Evolutionary conservation across 2,329 filamentous ascomycete genomes (phyloP), one percentile per base, ranked within the genome.

Genomic region (Nigrospora sphaerica): DNA sequence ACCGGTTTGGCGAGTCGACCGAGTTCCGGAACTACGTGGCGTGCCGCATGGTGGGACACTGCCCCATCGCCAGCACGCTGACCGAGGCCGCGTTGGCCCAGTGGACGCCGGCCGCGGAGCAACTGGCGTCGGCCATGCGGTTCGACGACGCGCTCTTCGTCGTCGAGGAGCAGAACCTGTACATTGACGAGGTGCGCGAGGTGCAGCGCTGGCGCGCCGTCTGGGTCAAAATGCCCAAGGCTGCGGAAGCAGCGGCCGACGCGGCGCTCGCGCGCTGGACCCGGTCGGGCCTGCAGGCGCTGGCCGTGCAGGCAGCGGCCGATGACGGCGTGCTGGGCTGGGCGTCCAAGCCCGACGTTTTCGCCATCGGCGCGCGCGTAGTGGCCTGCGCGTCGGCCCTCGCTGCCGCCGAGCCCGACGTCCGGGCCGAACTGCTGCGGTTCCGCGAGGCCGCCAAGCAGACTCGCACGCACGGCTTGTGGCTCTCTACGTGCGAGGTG

Each of bases 111-210:
- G 67, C 70, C 0, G 57, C 59, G 19, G 43, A 54, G 1, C 69
- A 74, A 47, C 66, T 83, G 17, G 50, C 58, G 3, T 51, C 60
- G 10, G 74, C 77, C 4, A 62, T 80, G 57, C 64, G 68, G 46
- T 70, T 75, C 54, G 78, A 88, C 58, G 78, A 82, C 51, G 74
- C 83, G 4, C 77, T 98, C 1, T 98, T 98, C 61, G 84, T 79
- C 1, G 77, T 89, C 46, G 93, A 98, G 66, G 91, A 95, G 62
- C 90, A 95, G 62, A 98, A 98, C 61, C 74, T 96, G n/a, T 97
- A 88, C 63, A 72, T 92, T 42, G 92, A 97, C 62, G 83, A 90
- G 54, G 79, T 88, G 6, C 74, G 82, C 41, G 91, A 96, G 62
- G 73, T 82, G 4, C 67, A 74, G 16, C 62, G 81, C n/a, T 96